Base-by-base conservation (phyloP, 2,329 filamentous ascomycete species). In the Xylaria sp. region DNA sequence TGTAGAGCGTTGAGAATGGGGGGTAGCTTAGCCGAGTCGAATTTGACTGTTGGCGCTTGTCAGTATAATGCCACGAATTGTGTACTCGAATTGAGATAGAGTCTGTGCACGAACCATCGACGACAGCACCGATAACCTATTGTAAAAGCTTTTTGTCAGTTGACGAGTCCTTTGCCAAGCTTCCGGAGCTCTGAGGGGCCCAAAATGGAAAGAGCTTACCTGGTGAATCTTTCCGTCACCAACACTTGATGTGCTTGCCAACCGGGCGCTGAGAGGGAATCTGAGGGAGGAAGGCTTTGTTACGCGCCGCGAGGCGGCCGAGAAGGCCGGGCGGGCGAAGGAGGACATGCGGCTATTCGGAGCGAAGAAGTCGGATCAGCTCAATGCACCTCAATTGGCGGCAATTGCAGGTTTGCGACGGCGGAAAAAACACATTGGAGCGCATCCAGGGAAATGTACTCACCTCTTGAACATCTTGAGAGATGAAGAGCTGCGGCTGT, bases 91-190 rank as follows among this genome's bases (percentile, higher is more conserved):
- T 56, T 15, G 40, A 63, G 38, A 45, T 64, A 64, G 56, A 52
- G 52, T 38, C 64, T 59, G 49, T 64, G 60, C 56, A 86, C 91
- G 84, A 86, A 96, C 92, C 93, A 84, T 98, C 95, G 76, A 98
- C 95, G 80, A 98, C 94, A 85, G 95, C 94, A 91, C 95, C 94
- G 84, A 97, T 97, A 82, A 97, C 94, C 84, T 93, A 83, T 79
- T 7, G 87, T 15, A 45, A 38, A 12, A 15, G n/a, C n/a, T n/a
- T n/a, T 17, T 15, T 83, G 77, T 81, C 86, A 89, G 78, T 84
- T 78, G 72, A 74, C 80, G 74, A 79, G 75, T 71, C 62, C 45
- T 8, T 45, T 54, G 52, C 58, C 43, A 46, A 59, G 43, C 61
- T 43, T 43, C n/a, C 42, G 63, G 52, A 72, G 67, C 66, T 70